These are phyloP conservation scores for Phoma sp. DNA, from an alignment of 2,329 filamentous ascomycete genomes.

Conservation along the genomic window DNA sequence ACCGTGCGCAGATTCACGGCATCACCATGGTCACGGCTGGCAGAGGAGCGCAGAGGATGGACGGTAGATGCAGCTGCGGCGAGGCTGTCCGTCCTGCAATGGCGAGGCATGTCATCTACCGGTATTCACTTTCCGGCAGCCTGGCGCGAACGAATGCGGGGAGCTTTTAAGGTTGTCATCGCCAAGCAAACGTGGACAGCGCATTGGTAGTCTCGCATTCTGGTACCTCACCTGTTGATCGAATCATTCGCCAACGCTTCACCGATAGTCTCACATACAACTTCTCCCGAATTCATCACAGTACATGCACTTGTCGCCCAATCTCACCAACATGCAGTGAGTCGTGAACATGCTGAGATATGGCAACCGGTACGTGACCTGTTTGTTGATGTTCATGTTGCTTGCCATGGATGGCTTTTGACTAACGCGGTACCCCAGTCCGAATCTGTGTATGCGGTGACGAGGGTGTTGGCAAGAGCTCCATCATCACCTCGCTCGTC, in stretches of 20 bases:
- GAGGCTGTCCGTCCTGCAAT: conserved; percentile 3
- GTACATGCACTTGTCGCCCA: neutral
- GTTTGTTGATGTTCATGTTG: neutral
- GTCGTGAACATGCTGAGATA: conserved; percentile 27
- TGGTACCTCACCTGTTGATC: conserved; percentile 3
- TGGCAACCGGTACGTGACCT: conserved; percentile 38
- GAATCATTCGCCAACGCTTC: conserved; percentile 13
- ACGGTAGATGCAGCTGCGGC: neutral
- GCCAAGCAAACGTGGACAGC: conserved; percentile 13
- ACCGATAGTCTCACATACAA: neutral
- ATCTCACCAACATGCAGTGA: conserved; percentile 17
- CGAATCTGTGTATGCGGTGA: conserved; percentile 97
- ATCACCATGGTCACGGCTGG: neutral
- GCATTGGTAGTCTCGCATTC: neutral
- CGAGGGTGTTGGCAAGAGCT: conserved; percentile 67
- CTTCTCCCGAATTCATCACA: neutral
- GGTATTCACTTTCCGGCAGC: conserved; percentile 2
- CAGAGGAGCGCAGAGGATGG: neutral
- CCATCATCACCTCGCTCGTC: conserved; percentile 87
- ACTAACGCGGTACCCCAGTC: conserved; percentile 57
- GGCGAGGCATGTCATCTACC: conserved; percentile 3
- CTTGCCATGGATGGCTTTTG: neutral
- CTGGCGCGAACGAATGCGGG: conserved; percentile 15
- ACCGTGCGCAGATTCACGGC: conserved; percentile 6
- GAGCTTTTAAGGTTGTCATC: conserved; percentile 12